phyloP scores from a whole-genome alignment of 2,329 filamentous ascomycete species.

The Aphanoascus verrucosus region DNA sequence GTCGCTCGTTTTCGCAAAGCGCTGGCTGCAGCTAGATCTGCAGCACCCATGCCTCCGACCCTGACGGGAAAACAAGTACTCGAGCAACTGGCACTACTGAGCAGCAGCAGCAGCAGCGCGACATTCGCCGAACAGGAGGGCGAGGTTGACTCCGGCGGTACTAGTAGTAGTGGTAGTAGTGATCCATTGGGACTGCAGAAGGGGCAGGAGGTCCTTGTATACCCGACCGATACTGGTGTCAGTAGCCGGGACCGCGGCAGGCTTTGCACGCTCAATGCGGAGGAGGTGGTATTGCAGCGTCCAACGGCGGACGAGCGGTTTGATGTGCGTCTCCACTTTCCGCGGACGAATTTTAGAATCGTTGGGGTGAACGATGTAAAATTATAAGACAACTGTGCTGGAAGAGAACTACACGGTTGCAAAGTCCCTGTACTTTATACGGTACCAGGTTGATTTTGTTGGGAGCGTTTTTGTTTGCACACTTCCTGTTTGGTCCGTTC shows the following conservation, averaged over 20 bases:
- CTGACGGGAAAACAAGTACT: conserved; percentile 42
- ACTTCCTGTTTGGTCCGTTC: not conserved
- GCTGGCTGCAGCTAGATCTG: conserved; percentile 35
- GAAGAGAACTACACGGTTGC: not conserved
- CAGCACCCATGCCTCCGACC: conserved; percentile 32
- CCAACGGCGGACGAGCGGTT: conserved; percentile 30
- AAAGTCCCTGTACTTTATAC: not conserved
- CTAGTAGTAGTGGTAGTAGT: too few species aligned
- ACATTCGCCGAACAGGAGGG: conserved; percentile 39
- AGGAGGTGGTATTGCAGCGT: conserved; percentile 51
- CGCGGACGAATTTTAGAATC: conserved; percentile 37
- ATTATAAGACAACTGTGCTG: not conserved
- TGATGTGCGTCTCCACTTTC: conserved; percentile 49
- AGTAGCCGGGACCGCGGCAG: conserved; percentile 48
- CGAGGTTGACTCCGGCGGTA: conserved; percentile 38
- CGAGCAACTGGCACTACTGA: not conserved
- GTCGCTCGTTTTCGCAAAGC: conserved; percentile 49
- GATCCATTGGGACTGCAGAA: conserved; percentile 46
- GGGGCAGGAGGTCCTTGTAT: conserved; percentile 48
- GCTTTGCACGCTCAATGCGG: conserved; percentile 42
- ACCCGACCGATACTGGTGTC: conserved; percentile 53
- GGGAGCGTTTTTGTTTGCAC: not conserved
- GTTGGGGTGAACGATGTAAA: conserved; percentile 7
- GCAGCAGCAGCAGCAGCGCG: too few species aligned
- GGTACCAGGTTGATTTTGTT: not conserved